Evolutionary conservation across 2,329 filamentous ascomycete genomes (phyloP).

Genomic region (Fusarium sp.): DNA sequence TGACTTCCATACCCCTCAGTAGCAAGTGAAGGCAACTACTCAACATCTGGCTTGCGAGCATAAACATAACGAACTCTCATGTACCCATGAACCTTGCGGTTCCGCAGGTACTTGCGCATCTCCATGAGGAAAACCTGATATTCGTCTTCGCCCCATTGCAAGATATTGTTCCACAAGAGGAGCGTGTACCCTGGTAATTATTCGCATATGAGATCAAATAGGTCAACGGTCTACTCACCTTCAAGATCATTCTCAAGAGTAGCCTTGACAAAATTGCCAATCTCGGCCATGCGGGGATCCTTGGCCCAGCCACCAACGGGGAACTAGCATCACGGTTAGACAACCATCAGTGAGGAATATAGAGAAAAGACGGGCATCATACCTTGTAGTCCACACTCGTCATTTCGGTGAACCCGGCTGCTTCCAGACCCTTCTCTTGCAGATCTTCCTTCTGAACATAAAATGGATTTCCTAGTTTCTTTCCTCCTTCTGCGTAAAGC

Average conservation of each 20-base stretch:
- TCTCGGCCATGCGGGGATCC: constrained; percentile 21
- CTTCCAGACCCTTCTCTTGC: constrained; percentile 26
- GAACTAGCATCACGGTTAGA: constrained; percentile 19
- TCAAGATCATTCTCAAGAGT: constrained; percentile 39
- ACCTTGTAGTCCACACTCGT: constrained; percentile 34
- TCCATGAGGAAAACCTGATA: constrained; percentile 20
- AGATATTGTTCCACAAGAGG: constrained; percentile 24
- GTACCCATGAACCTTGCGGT: constrained; percentile 22
- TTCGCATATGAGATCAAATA: no score
- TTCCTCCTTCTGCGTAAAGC: constrained; percentile 30
- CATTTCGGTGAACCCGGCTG: constrained; percentile 33
- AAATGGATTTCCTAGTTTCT: constrained; percentile 20
- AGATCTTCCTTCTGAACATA: constrained; percentile 22
- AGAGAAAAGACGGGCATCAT: background rate
- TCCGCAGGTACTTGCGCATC: constrained; percentile 10
- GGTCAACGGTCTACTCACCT: background rate
- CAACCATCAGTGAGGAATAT: background rate
- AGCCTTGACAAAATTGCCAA: constrained; percentile 32
- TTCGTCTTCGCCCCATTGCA: constrained; percentile 22
- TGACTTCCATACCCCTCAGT: background rate
- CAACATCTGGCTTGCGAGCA: constrained; percentile 11
- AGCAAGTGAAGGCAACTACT: background rate
- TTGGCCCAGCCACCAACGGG: constrained; percentile 35
- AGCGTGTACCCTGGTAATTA: constrained; percentile 25
- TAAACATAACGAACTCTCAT: constrained; percentile 25